Evolutionary conservation across 176 grass and related monocot genomes (phyloP).

Genomic region (Triticum monococcum): DNA sequence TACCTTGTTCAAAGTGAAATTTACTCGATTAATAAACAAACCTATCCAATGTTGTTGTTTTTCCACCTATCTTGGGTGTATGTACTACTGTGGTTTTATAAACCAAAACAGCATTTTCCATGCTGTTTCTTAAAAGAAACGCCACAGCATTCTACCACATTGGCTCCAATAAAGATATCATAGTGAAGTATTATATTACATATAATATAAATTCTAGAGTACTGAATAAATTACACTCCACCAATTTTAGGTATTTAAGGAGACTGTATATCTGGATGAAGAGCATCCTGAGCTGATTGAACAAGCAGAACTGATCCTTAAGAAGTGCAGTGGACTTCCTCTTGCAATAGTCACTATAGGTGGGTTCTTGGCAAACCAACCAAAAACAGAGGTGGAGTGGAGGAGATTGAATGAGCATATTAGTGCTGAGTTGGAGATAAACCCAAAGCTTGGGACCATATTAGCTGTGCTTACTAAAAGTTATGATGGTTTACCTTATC

Average conservation of each 20-base stretch:
- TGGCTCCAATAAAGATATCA: neutral
- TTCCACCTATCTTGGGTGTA: neutral
- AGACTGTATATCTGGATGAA: neutral
- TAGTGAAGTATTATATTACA: neutral
- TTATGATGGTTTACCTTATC: neutral
- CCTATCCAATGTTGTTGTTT: neutral
- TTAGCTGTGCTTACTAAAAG: neutral
- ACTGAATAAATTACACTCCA: neutral
- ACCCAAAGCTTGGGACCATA: neutral
- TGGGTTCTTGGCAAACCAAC: conserved; percentile 3
- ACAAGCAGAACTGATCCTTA: neutral
- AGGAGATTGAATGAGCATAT: neutral
- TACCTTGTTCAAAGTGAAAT: neutral
- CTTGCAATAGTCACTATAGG: neutral
- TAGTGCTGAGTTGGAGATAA: neutral
- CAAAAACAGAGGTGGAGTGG: neutral
- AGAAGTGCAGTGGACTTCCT: neutral
- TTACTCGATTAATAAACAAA: neutral
- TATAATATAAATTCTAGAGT: neutral
- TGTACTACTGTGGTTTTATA: neutral
- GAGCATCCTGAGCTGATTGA: neutral
- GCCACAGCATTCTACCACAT: neutral
- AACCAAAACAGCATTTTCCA: neutral
- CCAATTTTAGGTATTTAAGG: neutral
- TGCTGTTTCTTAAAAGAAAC: neutral